phyloP scores from a whole-genome alignment of 129 eudicot genomes.

The Artemisia annua region DNA sequence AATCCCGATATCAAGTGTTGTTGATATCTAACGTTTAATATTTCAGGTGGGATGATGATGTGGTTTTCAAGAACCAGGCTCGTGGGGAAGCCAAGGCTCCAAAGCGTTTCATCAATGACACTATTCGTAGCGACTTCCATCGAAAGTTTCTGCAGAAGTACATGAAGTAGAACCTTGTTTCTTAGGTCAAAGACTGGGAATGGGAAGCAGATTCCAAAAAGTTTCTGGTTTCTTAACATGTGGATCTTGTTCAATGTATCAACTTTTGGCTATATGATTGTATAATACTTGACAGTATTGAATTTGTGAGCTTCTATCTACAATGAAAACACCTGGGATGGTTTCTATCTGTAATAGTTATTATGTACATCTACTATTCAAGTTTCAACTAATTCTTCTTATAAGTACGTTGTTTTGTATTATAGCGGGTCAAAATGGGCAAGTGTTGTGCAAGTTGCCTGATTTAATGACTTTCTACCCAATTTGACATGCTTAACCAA shows the following conservation, averaged over 20 bases:
- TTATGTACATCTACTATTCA: constrained; percentile 22
- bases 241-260: constrained; percentile 1
- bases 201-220: constrained; percentile 9
- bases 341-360: constrained; percentile 14
- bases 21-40: neutral
- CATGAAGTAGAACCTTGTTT: constrained; percentile 32
- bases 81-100: constrained; percentile 42
- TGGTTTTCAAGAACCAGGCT: constrained; percentile 47
- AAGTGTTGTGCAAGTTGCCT: neutral
- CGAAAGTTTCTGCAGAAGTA: constrained; percentile 47
- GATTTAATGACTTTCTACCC: neutral
- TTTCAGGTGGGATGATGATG: constrained; percentile 54
- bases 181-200: neutral
- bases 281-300: constrained; percentile 18
- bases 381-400: neutral
- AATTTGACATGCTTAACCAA: no score
- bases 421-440: no score
- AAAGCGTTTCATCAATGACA: constrained; percentile 47
- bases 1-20: neutral
- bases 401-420: neutral
- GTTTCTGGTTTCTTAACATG: constrained; percentile 6
- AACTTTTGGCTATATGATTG: constrained; percentile 8
- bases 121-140: constrained; percentile 48
- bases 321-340: neutral
- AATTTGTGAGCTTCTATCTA: constrained; percentile 6